Percentiles rank a stretch among this genome's conserved stretches.
These are phyloP conservation scores for Paratinospora sagittata DNA, from an alignment of 164 flowering plant species.

Conservation along the genomic window DNA sequence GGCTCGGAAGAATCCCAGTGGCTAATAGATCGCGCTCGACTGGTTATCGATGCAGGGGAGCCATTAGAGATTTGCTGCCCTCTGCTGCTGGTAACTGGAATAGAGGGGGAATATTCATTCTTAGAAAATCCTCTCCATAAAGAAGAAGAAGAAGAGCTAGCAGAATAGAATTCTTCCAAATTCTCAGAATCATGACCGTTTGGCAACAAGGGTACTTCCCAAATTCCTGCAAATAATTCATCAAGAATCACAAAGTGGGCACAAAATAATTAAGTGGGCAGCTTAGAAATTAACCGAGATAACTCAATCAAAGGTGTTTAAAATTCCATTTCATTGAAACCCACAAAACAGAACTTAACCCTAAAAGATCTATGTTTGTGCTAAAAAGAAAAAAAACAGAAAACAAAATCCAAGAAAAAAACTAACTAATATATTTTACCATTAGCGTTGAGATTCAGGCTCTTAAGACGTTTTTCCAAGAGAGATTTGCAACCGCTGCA, in stretches of 20 bases:
- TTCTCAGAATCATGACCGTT: neutral
- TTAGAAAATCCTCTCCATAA: no score
- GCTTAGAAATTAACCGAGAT: no score
- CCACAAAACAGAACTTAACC: neutral
- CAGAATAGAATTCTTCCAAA: neutral
- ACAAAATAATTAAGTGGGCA: no score
- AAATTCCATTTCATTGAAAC: neutral
- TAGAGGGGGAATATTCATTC: no score
- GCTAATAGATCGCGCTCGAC: neutral
- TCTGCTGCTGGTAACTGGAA: no score
- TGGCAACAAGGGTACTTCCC: neutral
- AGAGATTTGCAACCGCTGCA: slow-evolving; percentile 1
- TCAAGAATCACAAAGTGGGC: no score
- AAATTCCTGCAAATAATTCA: slow-evolving; percentile 1
- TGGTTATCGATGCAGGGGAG: slow-evolving; percentile 1
- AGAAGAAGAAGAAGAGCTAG: neutral
- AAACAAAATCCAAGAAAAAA: neutral
- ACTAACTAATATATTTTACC: neutral
- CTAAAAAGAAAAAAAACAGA: neutral
- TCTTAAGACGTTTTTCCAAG: neutral
- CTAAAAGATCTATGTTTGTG: neutral
- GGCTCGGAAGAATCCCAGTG: no score
- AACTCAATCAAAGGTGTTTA: neutral
- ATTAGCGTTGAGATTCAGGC: neutral
- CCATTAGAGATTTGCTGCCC: neutral